These are phyloP conservation scores for Verticillium longisporum DNA, from an alignment of 2,329 filamentous ascomycete genomes.

Conservation along the genomic window DNA sequence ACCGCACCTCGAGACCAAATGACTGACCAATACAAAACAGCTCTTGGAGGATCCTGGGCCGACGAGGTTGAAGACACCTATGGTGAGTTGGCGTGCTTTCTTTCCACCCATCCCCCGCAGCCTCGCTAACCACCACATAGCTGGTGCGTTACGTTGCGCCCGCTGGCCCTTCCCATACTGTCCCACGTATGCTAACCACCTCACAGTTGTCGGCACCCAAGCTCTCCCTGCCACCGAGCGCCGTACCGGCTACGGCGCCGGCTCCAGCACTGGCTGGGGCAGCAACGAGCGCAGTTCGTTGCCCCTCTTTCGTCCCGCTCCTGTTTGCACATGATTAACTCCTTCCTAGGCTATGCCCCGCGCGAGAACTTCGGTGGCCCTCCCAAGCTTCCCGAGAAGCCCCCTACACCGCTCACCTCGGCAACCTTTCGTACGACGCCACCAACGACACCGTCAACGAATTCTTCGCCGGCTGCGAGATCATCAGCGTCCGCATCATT, in stretches of 20 bases:
- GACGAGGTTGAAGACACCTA: conserved; percentile 95
- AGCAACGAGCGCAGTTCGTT: conserved; percentile 38
- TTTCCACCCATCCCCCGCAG: not conserved
- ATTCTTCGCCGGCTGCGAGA: conserved; percentile 78
- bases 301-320: conserved; percentile 5
- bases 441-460: conserved; percentile 75
- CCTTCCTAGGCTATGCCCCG: conserved; percentile 43
- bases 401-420: conserved; percentile 91
- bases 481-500: conserved; percentile 89
- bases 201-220: conserved; percentile 42
- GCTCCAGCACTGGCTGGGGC: conserved; percentile 22
- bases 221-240: conserved; percentile 42
- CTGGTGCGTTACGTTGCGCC: conserved; percentile 23
- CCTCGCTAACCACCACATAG: conserved; percentile 22
- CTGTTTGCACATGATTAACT: conserved; percentile 8
- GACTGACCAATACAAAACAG: conserved; percentile 23
- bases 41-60: conserved; percentile 80
- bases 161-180: no score
- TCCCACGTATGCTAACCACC: not conserved
- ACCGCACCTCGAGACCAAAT: not conserved
- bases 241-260: not conserved
- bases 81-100: conserved; percentile 45
- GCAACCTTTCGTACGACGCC: conserved; percentile 94
- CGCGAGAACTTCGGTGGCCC: conserved; percentile 63
- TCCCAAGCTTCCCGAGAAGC: conserved; percentile 72